These are phyloP conservation scores for Verbena officinalis DNA, from an alignment of 257 asterid genomes.

Conservation along the genomic window DNA sequence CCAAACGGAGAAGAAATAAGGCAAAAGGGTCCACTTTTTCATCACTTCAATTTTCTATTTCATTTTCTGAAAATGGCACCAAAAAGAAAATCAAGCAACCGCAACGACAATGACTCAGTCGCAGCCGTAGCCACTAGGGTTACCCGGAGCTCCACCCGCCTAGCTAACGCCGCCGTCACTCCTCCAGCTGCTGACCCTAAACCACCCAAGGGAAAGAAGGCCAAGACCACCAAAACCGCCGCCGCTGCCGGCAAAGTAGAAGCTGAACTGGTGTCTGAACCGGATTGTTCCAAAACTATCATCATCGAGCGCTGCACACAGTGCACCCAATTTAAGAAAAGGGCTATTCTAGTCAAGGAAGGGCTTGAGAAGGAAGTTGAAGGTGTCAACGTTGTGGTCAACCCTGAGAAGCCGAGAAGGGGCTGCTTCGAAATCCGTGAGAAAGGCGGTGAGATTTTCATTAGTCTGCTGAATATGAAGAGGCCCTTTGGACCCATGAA, in stretches of 20 bases:
- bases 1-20: not conserved
- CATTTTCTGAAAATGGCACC: conserved; percentile 42
- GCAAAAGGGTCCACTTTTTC: not conserved
- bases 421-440: conserved; percentile 90
- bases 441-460: conserved; percentile 63
- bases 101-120: conserved; percentile 3
- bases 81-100: conserved; percentile 29
- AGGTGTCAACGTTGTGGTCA: conserved; percentile 64
- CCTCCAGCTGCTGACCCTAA: conserved; percentile 30
- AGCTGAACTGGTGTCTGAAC: not conserved
- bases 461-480: conserved; percentile 70
- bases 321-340: conserved; percentile 57
- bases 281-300: conserved; percentile 37
- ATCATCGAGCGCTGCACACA: conserved; percentile 77
- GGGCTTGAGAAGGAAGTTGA: conserved; percentile 57
- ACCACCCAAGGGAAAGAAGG: conserved; percentile 41
- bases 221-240: conserved; percentile 24
- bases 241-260: conserved; percentile 5
- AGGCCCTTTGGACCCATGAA: conserved; percentile 72
- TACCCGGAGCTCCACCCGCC: conserved; percentile 46
- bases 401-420: conserved; percentile 78
- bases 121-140: conserved; percentile 33
- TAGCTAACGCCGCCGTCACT: conserved; percentile 19
- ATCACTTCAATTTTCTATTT: not conserved
- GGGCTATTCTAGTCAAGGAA: conserved; percentile 62